phyloP scores from a whole-genome alignment of 169 alveolate species.

The Plasmodium coatneyi region DNA sequence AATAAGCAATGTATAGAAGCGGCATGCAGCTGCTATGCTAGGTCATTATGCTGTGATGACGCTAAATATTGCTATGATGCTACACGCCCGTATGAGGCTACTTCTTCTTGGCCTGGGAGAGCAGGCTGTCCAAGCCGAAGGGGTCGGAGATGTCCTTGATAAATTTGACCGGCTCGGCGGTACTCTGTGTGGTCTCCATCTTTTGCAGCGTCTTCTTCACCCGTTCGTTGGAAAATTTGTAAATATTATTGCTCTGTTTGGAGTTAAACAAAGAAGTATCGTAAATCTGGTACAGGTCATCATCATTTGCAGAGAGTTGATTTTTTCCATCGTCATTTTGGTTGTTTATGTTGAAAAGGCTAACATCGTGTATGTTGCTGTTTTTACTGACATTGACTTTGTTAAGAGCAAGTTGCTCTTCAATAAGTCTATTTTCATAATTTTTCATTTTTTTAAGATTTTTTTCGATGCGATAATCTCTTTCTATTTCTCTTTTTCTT shows the following conservation, averaged over 20 bases:
- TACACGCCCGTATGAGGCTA: background rate
- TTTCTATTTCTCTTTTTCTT: constrained; percentile 86
- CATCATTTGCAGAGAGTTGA: background rate
- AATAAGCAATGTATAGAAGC: background rate
- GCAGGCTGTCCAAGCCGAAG: constrained; percentile 89
- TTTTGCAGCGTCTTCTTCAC: constrained; percentile 76
- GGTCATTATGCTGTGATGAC: background rate
- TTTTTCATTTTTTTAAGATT: constrained; percentile 80
- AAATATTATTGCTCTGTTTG: constrained; percentile 27
- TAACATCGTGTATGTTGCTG: constrained; percentile 58
- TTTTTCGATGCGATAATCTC: constrained; percentile 85
- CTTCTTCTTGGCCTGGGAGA: constrained; percentile 89
- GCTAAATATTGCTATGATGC: background rate
- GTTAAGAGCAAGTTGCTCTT: constrained; percentile 58
- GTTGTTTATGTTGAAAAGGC: constrained; percentile 29
- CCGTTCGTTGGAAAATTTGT: constrained; percentile 68
- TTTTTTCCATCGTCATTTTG: background rate
- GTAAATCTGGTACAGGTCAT: constrained; percentile 67
- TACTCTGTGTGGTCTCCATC: constrained; percentile 83
- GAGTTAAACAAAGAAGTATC: constrained; percentile 46
- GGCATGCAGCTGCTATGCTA: background rate
- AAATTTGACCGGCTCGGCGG: constrained; percentile 91
- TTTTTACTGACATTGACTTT: constrained; percentile 56
- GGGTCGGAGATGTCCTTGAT: constrained; percentile 90
- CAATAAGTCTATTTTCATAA: constrained; percentile 60